Base-by-base conservation (phyloP, 257 asterid genomes). In the Rhazya stricta region DNA sequence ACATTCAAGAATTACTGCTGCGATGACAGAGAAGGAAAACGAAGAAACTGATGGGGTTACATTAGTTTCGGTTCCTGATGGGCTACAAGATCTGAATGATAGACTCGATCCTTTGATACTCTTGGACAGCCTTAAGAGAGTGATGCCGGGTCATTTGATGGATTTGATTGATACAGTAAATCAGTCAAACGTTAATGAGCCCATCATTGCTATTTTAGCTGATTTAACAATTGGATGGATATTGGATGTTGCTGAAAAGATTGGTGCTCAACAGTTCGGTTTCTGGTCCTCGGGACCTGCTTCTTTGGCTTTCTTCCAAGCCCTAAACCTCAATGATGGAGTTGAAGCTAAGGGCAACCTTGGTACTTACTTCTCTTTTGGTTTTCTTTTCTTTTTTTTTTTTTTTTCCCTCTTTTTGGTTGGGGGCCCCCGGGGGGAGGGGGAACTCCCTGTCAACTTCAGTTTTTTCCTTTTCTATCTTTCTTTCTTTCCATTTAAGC, bases 251-350 rank as follows among this genome's bases (percentile, higher is more conserved):
- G 85, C 91, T 45, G 78, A 85, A 84, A 84, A 78, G 68, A 69
- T 81, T 83, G 91, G 89, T 46, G 10, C 83, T 5, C 78, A 86
- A 76, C 51, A 68, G 76, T 90, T 82, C 6, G 63, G 79, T 8
- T 84, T 72, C 79, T 86, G 88, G 87, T 79, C 84, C 72, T 88
- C 93, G 50, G 77, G 80, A n/a, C 82, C 85, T n/a, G 91, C 87
- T 60, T 77, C 90, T 79, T 77, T 88, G 79, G 85, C 86, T 1
- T 88, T 50, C 85, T 83, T 21, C 39, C 78, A 79, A 83, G 79
- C 81, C 58, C 84, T 83, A 10, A 74, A 78, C 39, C 86, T 89
- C 60, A n/a, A 78, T 25, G 9, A 16, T 63, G 78, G 79, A 56
- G 74, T 72, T 19, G 53, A 83, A 54, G 68, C 80, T 72, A 78